Conservation (phyloP, 2,329 filamentous ascomycete species). For the Cordyceps tenuipes region DNA sequence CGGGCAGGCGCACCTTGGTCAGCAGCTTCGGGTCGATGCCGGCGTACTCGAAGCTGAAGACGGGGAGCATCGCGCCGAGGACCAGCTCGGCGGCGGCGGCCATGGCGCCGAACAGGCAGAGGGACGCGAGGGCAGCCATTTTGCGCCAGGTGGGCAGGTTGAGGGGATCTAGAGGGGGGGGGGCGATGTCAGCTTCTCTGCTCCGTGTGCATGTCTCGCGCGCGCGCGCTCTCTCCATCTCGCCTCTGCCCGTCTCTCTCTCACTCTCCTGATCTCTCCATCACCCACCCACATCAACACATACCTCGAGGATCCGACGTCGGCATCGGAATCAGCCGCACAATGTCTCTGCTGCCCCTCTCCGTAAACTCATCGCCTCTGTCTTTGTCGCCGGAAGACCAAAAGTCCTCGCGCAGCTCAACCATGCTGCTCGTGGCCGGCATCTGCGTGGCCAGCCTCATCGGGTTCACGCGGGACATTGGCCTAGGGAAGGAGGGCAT, state of each 20-base stretch:
- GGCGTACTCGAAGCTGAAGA: constrained; percentile 28
- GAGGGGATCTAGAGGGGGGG: neutral
- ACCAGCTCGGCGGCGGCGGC: constrained; percentile 14
- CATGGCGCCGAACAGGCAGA: constrained; percentile 25
- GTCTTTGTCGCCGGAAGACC: neutral
- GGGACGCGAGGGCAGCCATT: neutral
- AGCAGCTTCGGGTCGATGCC: constrained; percentile 25
- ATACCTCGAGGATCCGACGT: constrained; percentile 9
- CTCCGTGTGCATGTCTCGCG: too few relatives aligned
- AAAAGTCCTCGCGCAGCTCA: neutral
- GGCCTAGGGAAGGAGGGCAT: neutral
- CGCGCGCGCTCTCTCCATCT: too few relatives aligned
- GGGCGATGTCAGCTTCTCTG: too few relatives aligned
- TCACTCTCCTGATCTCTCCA: too few relatives aligned
- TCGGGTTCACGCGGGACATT: neutral
- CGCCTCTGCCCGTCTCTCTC: too few relatives aligned
- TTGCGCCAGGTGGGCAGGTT: constrained; percentile 5
- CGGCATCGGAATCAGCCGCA: constrained; percentile 4
- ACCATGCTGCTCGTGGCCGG: neutral
- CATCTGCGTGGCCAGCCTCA: neutral
- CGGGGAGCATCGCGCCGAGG: constrained; percentile 24
- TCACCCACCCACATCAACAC: too few relatives aligned
- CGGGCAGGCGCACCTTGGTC: constrained; percentile 18
- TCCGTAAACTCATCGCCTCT: neutral
- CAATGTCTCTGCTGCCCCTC: too few relatives aligned